phyloP scores from a whole-genome alignment of 2,329 filamentous ascomycete genomes.

The Trichophyton schoenleinii region DNA sequence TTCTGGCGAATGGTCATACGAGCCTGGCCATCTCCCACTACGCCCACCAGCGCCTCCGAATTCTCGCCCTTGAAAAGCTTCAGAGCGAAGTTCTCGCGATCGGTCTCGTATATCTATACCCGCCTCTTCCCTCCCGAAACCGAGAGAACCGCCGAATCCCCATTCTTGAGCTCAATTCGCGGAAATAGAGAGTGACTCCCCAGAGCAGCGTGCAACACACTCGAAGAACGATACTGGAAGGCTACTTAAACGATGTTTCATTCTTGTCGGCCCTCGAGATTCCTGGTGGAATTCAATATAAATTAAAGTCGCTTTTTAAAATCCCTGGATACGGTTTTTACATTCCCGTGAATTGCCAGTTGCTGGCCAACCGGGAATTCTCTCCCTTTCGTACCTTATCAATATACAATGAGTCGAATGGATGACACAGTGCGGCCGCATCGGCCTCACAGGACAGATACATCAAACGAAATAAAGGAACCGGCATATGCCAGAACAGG shows the following conservation, averaged over 20 bases:
- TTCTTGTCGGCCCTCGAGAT: constrained; percentile 7
- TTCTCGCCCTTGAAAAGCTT: neutral
- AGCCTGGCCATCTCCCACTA: neutral
- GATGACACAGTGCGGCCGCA: constrained; percentile 27
- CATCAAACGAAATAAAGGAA: constrained; percentile 25
- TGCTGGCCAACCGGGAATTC: constrained; percentile 6
- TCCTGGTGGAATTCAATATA: constrained; percentile 5
- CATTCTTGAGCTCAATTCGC: neutral
- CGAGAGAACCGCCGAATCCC: neutral
- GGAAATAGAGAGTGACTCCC: neutral
- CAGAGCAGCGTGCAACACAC: neutral
- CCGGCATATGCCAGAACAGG: constrained; percentile 17
- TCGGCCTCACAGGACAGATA: constrained; percentile 22
- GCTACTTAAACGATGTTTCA: constrained; percentile 2
- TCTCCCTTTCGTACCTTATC: constrained; percentile 15
- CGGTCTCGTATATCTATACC: neutral
- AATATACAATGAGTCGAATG: constrained; percentile 26
- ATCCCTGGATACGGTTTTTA: neutral
- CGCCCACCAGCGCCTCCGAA: neutral
- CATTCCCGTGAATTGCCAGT: constrained; percentile 6
- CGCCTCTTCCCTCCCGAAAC: too few species aligned
- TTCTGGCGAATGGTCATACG: neutral
- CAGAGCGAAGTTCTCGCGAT: neutral
- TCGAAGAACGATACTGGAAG: neutral
- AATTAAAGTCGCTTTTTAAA: neutral